These are phyloP conservation scores for Fusarium sp. DNA, from an alignment of 2,329 filamentous ascomycete genomes.

Conservation along the genomic window DNA sequence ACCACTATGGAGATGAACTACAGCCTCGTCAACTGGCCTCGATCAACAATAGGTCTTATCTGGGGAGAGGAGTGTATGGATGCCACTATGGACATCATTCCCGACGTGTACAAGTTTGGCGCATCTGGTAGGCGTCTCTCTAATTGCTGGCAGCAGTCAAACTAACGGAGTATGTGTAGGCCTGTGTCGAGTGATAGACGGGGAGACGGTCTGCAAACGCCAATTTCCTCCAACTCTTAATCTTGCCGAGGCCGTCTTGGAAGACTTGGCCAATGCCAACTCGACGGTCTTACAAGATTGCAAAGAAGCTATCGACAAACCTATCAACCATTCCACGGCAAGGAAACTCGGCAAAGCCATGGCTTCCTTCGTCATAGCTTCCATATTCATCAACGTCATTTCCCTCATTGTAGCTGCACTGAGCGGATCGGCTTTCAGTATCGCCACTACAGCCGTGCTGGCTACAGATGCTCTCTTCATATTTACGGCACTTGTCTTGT, in stretches of 20 bases:
- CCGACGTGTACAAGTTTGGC: slow-evolving; percentile 31
- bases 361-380: slow-evolving; percentile 27
- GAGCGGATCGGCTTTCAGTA: not conserved
- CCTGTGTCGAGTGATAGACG: slow-evolving; percentile 21
- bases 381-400: slow-evolving; percentile 25
- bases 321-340: slow-evolving; percentile 19
- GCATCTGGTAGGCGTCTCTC: slow-evolving; percentile 15
- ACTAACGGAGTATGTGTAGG: slow-evolving; percentile 4
- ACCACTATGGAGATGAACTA: slow-evolving; percentile 29
- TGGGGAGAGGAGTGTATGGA: slow-evolving; percentile 29
- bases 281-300: slow-evolving; percentile 8
- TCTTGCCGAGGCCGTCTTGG: slow-evolving; percentile 23
- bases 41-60: slow-evolving; percentile 24
- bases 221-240: slow-evolving; percentile 35
- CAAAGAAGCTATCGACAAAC: slow-evolving; percentile 19
- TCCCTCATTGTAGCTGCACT: slow-evolving; percentile 18
- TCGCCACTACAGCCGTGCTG: slow-evolving; percentile 1
- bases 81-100: slow-evolving; percentile 21
- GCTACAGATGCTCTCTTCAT: slow-evolving; percentile 29
- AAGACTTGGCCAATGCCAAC: slow-evolving; percentile 20
- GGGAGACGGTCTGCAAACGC: slow-evolving; percentile 14
- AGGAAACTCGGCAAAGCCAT: slow-evolving; percentile 18
- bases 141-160: fast-evolving
- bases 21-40: slow-evolving; percentile 36
- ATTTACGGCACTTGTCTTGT: slow-evolving; percentile 30